These are phyloP conservation scores for Salvia splendens DNA, from an alignment of 257 asterid species.

Conservation along the genomic window DNA sequence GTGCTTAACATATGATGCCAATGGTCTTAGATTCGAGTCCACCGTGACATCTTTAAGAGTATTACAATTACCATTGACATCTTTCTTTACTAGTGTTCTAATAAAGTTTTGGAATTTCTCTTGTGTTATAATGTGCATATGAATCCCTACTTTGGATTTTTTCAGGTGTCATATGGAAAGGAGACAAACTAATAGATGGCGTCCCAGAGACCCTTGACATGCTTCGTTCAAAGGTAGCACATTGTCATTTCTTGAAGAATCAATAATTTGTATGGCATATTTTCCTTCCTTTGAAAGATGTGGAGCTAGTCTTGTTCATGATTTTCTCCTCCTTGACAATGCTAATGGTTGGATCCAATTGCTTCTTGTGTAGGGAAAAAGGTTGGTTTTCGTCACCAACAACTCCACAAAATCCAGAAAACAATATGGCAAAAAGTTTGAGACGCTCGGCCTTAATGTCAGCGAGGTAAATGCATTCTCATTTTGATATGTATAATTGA, in stretches of 20 bases:
- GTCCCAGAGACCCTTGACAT: slow-evolving; percentile 98
- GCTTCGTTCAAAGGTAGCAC: slow-evolving; percentile 82
- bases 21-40: no score
- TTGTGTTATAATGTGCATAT: not conserved
- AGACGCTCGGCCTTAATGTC: slow-evolving; percentile 87
- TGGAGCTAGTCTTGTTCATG: slow-evolving; percentile 9
- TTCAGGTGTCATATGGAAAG: slow-evolving; percentile 98
- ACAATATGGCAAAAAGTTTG: slow-evolving; percentile 94
- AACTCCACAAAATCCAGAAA: slow-evolving; percentile 97
- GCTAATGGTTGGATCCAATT: slow-evolving; percentile 25
- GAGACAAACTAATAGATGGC: slow-evolving; percentile 91
- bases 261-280: not conserved
- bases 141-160: slow-evolving; percentile 25
- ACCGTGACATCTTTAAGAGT: no score
- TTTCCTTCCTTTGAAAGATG: slow-evolving; percentile 14
- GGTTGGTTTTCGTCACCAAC: slow-evolving; percentile 96
- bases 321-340: slow-evolving; percentile 6
- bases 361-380: slow-evolving; percentile 70
- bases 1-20: no score
- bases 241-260: slow-evolving; percentile 15
- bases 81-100: slow-evolving; percentile 1
- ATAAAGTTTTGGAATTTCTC: not conserved
- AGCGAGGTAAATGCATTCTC: slow-evolving; percentile 59
- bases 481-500: slow-evolving; percentile 8
- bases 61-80: not conserved